Conservation (phyloP, 306 rosid genomes). For the Glycine latifolia region DNA sequence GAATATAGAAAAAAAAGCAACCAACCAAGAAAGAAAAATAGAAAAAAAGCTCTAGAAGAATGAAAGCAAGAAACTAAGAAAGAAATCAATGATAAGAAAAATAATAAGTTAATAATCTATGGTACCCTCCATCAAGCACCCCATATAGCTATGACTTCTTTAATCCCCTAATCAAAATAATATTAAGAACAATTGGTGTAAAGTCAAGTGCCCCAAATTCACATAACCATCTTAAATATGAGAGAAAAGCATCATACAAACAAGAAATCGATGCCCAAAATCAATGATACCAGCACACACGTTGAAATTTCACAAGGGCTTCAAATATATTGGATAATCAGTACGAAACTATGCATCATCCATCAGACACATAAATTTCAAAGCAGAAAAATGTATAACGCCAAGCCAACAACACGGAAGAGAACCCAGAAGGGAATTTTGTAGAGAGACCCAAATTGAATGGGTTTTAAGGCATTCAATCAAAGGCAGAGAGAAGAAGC, state of each 20-base stretch:
- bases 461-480: background rate
- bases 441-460: slow-evolving; percentile 34
- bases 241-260: slow-evolving; percentile 1
- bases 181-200: background rate
- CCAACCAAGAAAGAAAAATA: background rate
- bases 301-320: slow-evolving; percentile 25
- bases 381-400: background rate
- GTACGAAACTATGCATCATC: slow-evolving; percentile 15
- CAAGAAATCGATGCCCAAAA: slow-evolving; percentile 23
- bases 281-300: slow-evolving; percentile 6
- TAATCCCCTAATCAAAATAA: slow-evolving; percentile 31
- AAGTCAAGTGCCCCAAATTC: slow-evolving; percentile 37
- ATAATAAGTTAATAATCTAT: background rate
- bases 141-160: background rate
- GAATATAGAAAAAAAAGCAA: background rate
- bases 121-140: slow-evolving; percentile 17
- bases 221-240: slow-evolving; percentile 30
- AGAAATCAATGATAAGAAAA: background rate
- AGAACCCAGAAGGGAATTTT: slow-evolving; percentile 22
- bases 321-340: background rate
- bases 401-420: background rate
- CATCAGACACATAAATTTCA: slow-evolving; percentile 30
- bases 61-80: background rate
- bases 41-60: background rate
- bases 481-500: slow-evolving; percentile 12